A percentile compares a stretch with the other conserved stretches of the same genome.
phyloP scores from a whole-genome alignment of 2,329 filamentous ascomycete species.

The Pseudogymnoascus sp. region DNA sequence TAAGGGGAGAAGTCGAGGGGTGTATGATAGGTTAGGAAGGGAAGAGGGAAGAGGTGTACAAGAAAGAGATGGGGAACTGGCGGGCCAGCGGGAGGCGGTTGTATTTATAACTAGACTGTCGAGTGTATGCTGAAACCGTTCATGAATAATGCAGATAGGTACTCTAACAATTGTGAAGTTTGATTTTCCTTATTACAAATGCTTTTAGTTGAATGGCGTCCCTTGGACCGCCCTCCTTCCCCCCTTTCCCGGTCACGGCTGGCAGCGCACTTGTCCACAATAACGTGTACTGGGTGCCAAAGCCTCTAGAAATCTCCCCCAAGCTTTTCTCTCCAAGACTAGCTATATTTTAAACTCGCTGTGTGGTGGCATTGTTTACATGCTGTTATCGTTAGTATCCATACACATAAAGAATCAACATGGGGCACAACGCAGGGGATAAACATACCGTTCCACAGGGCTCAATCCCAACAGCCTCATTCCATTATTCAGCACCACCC shows the following conservation, averaged over 20 bases:
- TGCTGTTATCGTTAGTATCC: background rate
- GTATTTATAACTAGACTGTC: background rate
- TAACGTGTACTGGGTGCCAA: background rate
- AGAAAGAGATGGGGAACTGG: background rate
- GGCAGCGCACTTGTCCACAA: background rate
- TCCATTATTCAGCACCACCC: conserved; percentile 71
- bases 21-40: background rate
- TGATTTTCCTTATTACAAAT: conserved; percentile 1
- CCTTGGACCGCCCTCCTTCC: background rate
- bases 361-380: background rate
- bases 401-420: background rate
- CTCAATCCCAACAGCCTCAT: conserved; percentile 74
- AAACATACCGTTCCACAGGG: conserved; percentile 56
- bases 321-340: background rate
- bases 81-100: background rate
- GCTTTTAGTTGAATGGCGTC: background rate
- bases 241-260: background rate
- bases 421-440: background rate
- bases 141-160: background rate
- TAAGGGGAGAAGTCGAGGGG: background rate
- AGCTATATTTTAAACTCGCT: background rate
- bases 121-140: background rate
- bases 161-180: conserved; percentile 2
- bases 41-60: background rate
- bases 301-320: background rate